Base-by-base conservation (phyloP, 2,329 filamentous ascomycete genomes). In the Fusarium tupiense region DNA sequence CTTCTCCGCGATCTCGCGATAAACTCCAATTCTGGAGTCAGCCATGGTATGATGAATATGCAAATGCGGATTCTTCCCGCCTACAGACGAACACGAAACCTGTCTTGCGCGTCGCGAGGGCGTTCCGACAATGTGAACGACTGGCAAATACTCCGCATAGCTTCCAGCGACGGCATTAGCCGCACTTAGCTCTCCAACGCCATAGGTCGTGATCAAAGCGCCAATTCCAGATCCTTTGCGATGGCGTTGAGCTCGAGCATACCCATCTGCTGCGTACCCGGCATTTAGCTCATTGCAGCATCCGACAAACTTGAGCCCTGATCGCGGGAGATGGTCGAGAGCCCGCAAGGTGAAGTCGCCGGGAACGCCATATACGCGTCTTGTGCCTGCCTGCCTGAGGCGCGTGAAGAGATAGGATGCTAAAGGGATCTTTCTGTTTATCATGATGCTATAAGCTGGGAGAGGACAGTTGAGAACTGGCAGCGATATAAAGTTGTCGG, bases 221-320 rank as follows among this genome's bases (percentile, higher is more conserved):
- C 69, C 68, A 1, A 72, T 47, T 5, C 67, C 67, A 6, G 22
- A 14, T 20, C 31, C 50, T 2, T 35, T 35, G 1, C 16, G n/a
- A 31, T 62, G 59, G 8, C 67, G 67, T 2, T 59, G 52, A 3
- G 58, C 52, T 10, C 69, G 57, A 4, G 68, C 68, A 22, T 72
- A 72, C 2, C 69, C 69, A 17, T 72, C 69, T 14, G 69, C 69
- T 13, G 68, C 69, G 16, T 72, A 72, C 2, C 57, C 69, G 4
- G 69, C 68, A 6, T 72, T 72, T 0, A 72, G 24, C 22, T 72
- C 69, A 8, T 72, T 72, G 37, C 68, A 71, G 47, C 64, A 64
- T 13, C 69, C 69, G 4, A 69, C 52, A 14, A 71, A 69, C 8
- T 59, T 29, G 5, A 72, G 24, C 7, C 68, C 63, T 10, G 57